These are phyloP conservation scores for Debaryomyces coudertii DNA, from an alignment of 1,139 yeast genomes.

Conservation along the genomic window DNA sequence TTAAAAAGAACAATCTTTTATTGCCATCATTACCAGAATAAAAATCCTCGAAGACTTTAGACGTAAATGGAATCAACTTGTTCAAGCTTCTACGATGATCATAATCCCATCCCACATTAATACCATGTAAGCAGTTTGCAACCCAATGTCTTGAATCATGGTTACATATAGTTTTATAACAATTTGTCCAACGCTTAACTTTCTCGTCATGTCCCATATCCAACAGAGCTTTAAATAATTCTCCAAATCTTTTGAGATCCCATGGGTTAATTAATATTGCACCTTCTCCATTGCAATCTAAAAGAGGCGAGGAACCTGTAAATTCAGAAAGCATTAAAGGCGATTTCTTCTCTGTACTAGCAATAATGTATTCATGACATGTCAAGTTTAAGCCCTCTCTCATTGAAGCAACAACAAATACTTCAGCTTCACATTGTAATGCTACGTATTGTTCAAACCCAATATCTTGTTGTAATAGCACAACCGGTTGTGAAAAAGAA, in stretches of 20 bases:
- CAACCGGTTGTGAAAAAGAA: slow-evolving; percentile 82
- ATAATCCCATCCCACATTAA: slow-evolving; percentile 65
- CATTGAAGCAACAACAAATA: slow-evolving; percentile 84
- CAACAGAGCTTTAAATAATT: slow-evolving; percentile 62
- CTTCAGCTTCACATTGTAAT: slow-evolving; percentile 79
- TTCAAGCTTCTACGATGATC: slow-evolving; percentile 40
- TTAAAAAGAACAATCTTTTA: slow-evolving; percentile 57
- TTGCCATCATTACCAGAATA: slow-evolving; percentile 36
- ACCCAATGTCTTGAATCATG: slow-evolving; percentile 84
- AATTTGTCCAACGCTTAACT: slow-evolving; percentile 59
- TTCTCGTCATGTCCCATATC: slow-evolving; percentile 66
- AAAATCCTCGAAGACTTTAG: slow-evolving; percentile 38
- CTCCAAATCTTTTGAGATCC: slow-evolving; percentile 71
- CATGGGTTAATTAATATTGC: slow-evolving; percentile 89
- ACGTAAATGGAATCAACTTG: slow-evolving; percentile 30
- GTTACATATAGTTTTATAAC: slow-evolving; percentile 59
- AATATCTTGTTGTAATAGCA: slow-evolving; percentile 82
- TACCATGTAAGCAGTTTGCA: slow-evolving; percentile 53
- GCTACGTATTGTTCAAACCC: slow-evolving; percentile 90
- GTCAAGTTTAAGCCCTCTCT: slow-evolving; percentile 97
- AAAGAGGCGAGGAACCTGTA: slow-evolving; percentile 86
- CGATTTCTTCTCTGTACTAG: slow-evolving; percentile 71
- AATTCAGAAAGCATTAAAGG: slow-evolving; percentile 90
- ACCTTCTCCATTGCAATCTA: slow-evolving; percentile 55
- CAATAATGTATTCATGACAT: slow-evolving; percentile 89